Evolutionary conservation across 1,284 basidiomycete genomes (phyloP), one percentile per base, ranked within the genome.

Genomic region (Trichosporon sp.): DNA sequence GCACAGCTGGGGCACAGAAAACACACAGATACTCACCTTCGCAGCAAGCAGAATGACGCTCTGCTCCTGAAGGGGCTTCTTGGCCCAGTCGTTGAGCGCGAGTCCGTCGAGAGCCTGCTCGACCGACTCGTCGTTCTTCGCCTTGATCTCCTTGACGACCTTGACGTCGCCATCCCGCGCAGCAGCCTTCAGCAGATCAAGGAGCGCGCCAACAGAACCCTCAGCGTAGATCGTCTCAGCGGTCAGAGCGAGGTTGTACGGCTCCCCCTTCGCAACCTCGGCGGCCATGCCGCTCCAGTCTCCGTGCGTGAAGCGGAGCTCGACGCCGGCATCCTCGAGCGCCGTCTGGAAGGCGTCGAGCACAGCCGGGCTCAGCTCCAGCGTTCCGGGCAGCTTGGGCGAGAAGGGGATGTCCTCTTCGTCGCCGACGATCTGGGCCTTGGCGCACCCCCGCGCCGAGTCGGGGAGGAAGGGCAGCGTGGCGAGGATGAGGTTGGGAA

Each of bases 201-300:
- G 85, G 26, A 98, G 85, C n/a, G 89, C 85, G 0, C 85, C 85
- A 0, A 97, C 86, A 71, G 89, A 91, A 0, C 90, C 88, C 32
- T 88, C 85, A 10, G 90, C 86, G 80, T 99, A 98, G 37, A 98
- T 94, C 26, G 96, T 98, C 85, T 99, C 96, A 21, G 93, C 92
- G 0, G 93, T 94, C 64, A 98, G 84, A 1, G 96, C 85, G 65
- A 96, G 74, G 76, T 94, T 88, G 81, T 92, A 94, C 64, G 31
- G 31, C 59, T 3, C 2, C 10, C n/a, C 31, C 59, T n/a, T 35
- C 4, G 59, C 59, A 14, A 67, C 65, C 6, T 70, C 66, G 11
- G 66, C 56, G 5, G 75, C 75, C 46, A 81, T 74, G 0, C 81
- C 80, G 5, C 67, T 70, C 96, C 96, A 99, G 14, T 91, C 88